A percentile compares a stretch with the other conserved stretches of the same genome.
Conservation (phyloP, 345 rosid species). For the Tarenaya hassleriana region DNA sequence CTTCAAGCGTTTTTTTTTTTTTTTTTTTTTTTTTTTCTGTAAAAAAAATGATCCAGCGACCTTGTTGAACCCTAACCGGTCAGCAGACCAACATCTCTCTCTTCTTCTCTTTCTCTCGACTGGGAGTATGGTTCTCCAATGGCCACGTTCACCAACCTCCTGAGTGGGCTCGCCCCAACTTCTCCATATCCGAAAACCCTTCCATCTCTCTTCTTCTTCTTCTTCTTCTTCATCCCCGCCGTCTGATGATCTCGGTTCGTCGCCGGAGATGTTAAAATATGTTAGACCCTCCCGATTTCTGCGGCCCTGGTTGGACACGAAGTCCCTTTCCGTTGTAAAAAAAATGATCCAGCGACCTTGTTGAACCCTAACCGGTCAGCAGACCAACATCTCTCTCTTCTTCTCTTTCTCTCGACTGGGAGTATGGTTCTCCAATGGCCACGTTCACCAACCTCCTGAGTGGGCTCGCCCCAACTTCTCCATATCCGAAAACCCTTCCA, state of each 20-base stretch:
- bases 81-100: neutral
- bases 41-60: too few relatives aligned
- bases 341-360: too few relatives aligned
- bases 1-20: too few relatives aligned
- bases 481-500: neutral
- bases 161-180: neutral
- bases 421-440: conserved; percentile 19
- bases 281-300: neutral
- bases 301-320: neutral
- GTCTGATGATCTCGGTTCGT: conserved; percentile 6
- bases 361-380: neutral
- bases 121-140: conserved; percentile 14
- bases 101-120: neutral
- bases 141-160: conserved; percentile 16
- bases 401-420: neutral
- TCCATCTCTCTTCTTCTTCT: neutral
- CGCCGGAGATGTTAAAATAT: conserved; percentile 22
- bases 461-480: neutral
- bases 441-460: conserved; percentile 11
- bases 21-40: too few relatives aligned
- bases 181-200: neutral
- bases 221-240: neutral
- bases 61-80: neutral
- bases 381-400: neutral
- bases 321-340: neutral